These are phyloP conservation scores for Rhynchosporium secalis DNA, from an alignment of 2,329 filamentous ascomycete species.

Conservation along the genomic window DNA sequence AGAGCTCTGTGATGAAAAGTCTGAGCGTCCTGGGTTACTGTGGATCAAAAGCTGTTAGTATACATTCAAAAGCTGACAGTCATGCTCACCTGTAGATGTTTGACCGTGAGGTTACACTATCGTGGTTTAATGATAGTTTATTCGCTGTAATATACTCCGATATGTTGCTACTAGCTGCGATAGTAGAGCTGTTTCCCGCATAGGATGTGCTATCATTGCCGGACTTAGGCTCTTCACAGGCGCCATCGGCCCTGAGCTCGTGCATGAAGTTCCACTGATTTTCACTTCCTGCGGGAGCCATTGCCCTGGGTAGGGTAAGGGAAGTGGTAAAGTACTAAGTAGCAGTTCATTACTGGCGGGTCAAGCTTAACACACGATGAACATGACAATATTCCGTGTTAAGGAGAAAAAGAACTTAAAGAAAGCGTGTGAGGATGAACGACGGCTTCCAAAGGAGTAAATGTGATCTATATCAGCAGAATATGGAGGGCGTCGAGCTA, in stretches of 20 bases:
- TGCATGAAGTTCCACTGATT: not conserved
- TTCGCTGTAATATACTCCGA: constrained; percentile 1
- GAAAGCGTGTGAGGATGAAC: not conserved
- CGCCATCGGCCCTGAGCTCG: not conserved
- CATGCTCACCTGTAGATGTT: not conserved
- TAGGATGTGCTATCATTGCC: not conserved
- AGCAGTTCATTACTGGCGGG: not conserved
- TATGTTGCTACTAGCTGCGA: not conserved
- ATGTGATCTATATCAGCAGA: not conserved
- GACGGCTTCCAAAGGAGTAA: not conserved
- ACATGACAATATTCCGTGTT: not conserved
- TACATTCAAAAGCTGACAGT: too few relatives aligned
- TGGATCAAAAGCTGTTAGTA: not conserved
- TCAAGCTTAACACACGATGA: not conserved
- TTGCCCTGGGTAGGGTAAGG: not conserved
- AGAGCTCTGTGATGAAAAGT: too few relatives aligned
- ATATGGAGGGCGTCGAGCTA: not conserved
- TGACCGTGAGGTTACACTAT: not conserved
- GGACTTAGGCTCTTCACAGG: not conserved
- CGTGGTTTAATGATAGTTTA: not conserved
- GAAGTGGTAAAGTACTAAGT: not conserved
- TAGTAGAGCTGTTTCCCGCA: not conserved
- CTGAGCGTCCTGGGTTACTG: not conserved
- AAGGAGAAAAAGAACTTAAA: not conserved
- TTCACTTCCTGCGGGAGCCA: not conserved